These are phyloP conservation scores for Candida anglica DNA, from an alignment of 805 yeast species.

Conservation along the genomic window DNA sequence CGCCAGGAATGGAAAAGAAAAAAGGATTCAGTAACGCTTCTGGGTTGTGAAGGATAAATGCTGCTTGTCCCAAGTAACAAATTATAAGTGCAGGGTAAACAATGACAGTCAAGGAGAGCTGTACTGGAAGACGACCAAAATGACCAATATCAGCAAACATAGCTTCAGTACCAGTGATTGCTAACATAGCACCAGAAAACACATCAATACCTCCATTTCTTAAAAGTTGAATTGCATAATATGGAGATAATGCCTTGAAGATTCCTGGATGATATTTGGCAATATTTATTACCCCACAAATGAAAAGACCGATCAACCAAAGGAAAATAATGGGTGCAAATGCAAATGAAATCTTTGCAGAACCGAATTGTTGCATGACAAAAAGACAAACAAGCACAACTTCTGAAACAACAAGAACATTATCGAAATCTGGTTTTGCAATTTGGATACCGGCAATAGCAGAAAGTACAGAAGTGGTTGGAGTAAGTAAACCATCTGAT, in stretches of 20 bases:
- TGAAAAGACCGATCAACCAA: constrained; percentile 46
- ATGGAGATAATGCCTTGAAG: constrained; percentile 48
- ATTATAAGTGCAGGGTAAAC: constrained; percentile 52
- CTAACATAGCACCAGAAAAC: constrained; percentile 49
- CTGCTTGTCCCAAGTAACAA: constrained; percentile 58
- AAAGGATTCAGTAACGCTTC: constrained; percentile 39
- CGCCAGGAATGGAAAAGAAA: constrained; percentile 50
- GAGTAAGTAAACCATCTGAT: constrained; percentile 60
- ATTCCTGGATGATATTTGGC: constrained; percentile 37
- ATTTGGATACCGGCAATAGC: constrained; percentile 55
- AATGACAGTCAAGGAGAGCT: constrained; percentile 39
- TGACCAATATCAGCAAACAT: constrained; percentile 64
- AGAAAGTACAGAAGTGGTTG: constrained; percentile 58
- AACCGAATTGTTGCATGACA: constrained; percentile 46
- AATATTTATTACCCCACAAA: constrained; percentile 46
- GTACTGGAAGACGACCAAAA: constrained; percentile 48
- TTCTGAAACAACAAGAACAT: constrained; percentile 47
- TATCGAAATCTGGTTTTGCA: constrained; percentile 43
- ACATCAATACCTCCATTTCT: constrained; percentile 37
- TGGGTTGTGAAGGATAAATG: constrained; percentile 42
- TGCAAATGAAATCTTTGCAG: constrained; percentile 40
- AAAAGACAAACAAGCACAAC: constrained; percentile 45
- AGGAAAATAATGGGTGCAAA: constrained; percentile 54
- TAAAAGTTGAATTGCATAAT: constrained; percentile 46
- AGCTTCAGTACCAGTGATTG: constrained; percentile 59